Evolutionary conservation across 352 stramenopile species (phyloP).

Genomic region (Pythium guiyangense): DNA sequence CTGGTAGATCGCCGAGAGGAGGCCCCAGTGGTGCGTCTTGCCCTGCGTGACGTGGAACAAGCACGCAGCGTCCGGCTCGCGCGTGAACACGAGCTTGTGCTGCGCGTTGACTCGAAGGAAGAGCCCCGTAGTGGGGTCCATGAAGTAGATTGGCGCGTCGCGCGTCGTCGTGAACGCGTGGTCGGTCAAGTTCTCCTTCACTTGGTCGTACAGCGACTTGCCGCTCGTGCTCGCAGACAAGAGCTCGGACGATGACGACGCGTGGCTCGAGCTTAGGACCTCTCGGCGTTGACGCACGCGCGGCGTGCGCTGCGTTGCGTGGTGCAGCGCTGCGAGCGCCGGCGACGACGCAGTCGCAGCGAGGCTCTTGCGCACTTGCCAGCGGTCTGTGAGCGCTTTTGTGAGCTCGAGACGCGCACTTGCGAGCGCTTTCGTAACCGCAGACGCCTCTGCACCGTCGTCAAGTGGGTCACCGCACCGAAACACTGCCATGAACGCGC

Average conservation of each 20-base stretch:
- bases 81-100: constrained; percentile 64
- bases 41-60: constrained; percentile 69
- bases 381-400: constrained; percentile 40
- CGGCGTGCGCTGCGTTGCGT: not conserved
- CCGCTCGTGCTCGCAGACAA: constrained; percentile 31
- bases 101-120: constrained; percentile 61
- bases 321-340: constrained; percentile 13
- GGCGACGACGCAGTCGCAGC: constrained; percentile 7
- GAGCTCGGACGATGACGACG: constrained; percentile 16
- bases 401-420: constrained; percentile 37
- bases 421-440: constrained; percentile 17
- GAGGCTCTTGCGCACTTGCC: constrained; percentile 14
- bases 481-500: constrained; percentile 12
- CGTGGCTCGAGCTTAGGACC: not conserved
- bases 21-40: constrained; percentile 82
- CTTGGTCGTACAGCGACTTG: constrained; percentile 69
- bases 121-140: constrained; percentile 43
- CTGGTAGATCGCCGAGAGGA: constrained; percentile 53
- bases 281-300: constrained; percentile 11
- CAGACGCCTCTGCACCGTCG: constrained; percentile 12
- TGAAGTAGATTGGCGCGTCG: constrained; percentile 65
- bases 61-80: constrained; percentile 50
- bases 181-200: constrained; percentile 48
- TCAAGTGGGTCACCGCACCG: constrained; percentile 9
- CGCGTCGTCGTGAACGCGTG: constrained; percentile 37